Conservation (phyloP, 768 basidiomycete genomes). For the Mycena alexandri region DNA sequence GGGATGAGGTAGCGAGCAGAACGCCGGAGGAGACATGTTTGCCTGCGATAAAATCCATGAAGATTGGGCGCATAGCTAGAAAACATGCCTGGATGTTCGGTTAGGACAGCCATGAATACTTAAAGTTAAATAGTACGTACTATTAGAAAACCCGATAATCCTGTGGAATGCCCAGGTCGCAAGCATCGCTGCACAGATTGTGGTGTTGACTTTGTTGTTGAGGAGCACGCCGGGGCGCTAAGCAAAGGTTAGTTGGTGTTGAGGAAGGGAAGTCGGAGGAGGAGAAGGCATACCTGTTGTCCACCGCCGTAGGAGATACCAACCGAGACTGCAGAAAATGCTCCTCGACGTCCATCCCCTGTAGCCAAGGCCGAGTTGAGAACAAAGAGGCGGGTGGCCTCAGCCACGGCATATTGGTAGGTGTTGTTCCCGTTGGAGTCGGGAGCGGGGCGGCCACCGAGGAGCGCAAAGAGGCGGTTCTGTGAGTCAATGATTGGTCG, state of each 20-base stretch:
- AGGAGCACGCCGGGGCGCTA: conserved; percentile 15
- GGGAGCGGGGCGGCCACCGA: background rate
- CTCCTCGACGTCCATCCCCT: background rate
- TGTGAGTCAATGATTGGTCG: conserved; percentile 2
- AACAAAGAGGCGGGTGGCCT: background rate
- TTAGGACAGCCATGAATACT: too few relatives aligned
- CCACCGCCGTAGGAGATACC: conserved; percentile 5
- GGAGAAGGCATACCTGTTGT: background rate
- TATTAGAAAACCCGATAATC: background rate
- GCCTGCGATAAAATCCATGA: background rate
- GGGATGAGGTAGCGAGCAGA: background rate
- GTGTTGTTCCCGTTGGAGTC: background rate
- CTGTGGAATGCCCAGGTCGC: background rate
- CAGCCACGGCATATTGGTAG: background rate
- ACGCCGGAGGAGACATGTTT: background rate
- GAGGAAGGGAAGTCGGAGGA: too few relatives aligned
- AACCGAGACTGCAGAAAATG: background rate
- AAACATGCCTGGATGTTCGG: background rate
- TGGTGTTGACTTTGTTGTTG: background rate
- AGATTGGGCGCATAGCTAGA: background rate
- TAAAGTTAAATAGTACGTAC: background rate
- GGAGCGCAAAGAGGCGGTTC: background rate
- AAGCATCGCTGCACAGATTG: conserved; percentile 2
- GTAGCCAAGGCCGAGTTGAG: background rate
- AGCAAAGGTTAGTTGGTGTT: too few relatives aligned